A percentile compares a stretch with the other conserved stretches of the same genome.
Conservation (phyloP, 352 stramenopile species). For the Globisporangium canariense region DNA sequence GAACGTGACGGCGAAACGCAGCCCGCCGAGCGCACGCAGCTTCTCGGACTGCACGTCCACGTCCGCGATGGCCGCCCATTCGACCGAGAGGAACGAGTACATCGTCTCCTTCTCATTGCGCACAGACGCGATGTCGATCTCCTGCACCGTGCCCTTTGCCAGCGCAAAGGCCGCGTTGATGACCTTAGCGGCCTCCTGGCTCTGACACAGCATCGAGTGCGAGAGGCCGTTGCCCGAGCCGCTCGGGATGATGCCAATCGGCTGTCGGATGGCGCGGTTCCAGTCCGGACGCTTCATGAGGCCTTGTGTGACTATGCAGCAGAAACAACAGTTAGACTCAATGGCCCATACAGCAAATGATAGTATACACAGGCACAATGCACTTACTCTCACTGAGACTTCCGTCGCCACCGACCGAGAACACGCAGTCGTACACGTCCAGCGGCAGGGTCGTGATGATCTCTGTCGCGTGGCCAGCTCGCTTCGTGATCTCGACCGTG, state of each 20-base stretch:
- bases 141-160: constrained; percentile 56
- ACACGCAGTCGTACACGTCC: constrained; percentile 56
- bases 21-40: constrained; percentile 49
- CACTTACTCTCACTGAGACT: constrained; percentile 60
- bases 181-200: constrained; percentile 36
- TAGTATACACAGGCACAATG: background rate
- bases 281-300: constrained; percentile 71
- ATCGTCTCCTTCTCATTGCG: constrained; percentile 53
- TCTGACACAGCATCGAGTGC: constrained; percentile 55
- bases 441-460: constrained; percentile 46
- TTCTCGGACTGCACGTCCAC: constrained; percentile 80
- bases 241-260: constrained; percentile 55
- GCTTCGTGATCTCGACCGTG: constrained; percentile 44
- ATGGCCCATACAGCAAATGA: background rate
- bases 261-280: constrained; percentile 62
- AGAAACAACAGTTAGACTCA: background rate
- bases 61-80: constrained; percentile 83
- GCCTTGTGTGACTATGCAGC: constrained; percentile 55
- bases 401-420: constrained; percentile 68
- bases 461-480: constrained; percentile 48
- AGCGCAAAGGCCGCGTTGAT: constrained; percentile 61
- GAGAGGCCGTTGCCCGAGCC: constrained; percentile 71
- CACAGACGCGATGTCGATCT: constrained; percentile 66
- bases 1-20: constrained; percentile 66
- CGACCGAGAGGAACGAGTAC: constrained; percentile 80